Percentiles rank a stretch among this genome's conserved stretches.
Evolutionary conservation across 2,329 filamentous ascomycete species (phyloP).

Genomic region (Beauveria rudraprayagi): DNA sequence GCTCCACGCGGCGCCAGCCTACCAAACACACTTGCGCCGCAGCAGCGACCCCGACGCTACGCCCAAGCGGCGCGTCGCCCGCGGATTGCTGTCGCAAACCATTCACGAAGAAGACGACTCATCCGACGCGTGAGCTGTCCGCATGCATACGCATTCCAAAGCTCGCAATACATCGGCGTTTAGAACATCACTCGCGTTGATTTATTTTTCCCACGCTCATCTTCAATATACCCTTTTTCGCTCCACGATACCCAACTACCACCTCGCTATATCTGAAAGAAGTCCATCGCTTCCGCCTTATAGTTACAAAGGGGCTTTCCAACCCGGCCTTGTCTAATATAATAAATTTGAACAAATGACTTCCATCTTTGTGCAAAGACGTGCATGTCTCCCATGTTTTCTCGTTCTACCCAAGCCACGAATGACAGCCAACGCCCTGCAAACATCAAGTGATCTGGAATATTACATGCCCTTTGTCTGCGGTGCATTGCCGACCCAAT

Average conservation of each 20-base stretch:
- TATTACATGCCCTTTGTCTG: not conserved
- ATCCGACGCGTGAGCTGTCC: constrained; percentile 28
- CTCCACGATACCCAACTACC: constrained; percentile 1
- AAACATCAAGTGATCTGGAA: not conserved
- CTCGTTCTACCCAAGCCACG: not conserved
- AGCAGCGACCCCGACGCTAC: constrained; percentile 27
- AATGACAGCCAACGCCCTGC: not conserved
- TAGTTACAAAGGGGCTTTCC: not conserved
- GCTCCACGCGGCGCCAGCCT: constrained; percentile 16
- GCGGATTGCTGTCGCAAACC: constrained; percentile 53
- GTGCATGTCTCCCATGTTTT: not conserved
- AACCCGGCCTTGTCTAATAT: not conserved
- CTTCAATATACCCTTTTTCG: not conserved
- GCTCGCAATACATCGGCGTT: not conserved
- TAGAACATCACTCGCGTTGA: not conserved
- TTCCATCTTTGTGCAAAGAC: not conserved
- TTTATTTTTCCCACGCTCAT: not conserved
- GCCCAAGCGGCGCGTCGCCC: constrained; percentile 31
- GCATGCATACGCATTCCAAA: not conserved
- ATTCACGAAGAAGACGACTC: constrained; percentile 67
- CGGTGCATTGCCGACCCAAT: not conserved
- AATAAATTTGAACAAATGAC: not conserved
- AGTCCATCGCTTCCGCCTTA: not conserved
- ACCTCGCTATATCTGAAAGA: not conserved
- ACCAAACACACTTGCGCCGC: constrained; percentile 5